A percentile compares a stretch with the other conserved stretches of the same genome.
Conservation (phyloP, 2,329 filamentous ascomycete species). For the Sclerotinia minor region DNA sequence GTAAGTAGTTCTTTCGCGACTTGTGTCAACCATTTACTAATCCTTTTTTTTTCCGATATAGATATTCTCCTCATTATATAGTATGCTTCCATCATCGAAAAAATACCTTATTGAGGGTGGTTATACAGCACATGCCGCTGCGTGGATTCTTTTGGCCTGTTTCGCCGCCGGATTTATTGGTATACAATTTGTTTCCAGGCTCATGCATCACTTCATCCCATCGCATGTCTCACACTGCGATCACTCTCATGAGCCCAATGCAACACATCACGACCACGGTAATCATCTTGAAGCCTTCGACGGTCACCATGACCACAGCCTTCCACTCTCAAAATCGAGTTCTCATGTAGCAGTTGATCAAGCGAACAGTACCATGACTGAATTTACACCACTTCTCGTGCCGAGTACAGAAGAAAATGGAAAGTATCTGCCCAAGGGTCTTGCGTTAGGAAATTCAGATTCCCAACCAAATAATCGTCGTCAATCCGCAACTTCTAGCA, state of each 20-base stretch:
- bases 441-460: not conserved
- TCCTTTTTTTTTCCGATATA: constrained; percentile 45
- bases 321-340: constrained; percentile 14
- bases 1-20: constrained; percentile 51
- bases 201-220: constrained; percentile 72
- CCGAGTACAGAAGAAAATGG: constrained; percentile 27
- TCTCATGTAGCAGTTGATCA: not conserved
- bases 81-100: constrained; percentile 87
- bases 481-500: constrained; percentile 27
- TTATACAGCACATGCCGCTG: constrained; percentile 65
- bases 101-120: constrained; percentile 71
- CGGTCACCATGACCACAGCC: not conserved
- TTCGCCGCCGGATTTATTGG: constrained; percentile 73
- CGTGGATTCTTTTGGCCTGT: constrained; percentile 66
- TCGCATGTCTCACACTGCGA: constrained; percentile 81
- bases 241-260: constrained; percentile 65
- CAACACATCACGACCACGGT: constrained; percentile 35
- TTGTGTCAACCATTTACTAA: not conserved
- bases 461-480: constrained; percentile 22
- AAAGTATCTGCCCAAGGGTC: not conserved
- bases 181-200: constrained; percentile 70
- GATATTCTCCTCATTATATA: constrained; percentile 90
- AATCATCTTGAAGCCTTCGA: not conserved
- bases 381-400: constrained; percentile 38
- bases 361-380: constrained; percentile 31